A percentile compares a stretch with the other conserved stretches of the same genome.
These are phyloP conservation scores for Cystobasidium tubakii DNA, from an alignment of 768 basidiomycete species.

Conservation along the genomic window DNA sequence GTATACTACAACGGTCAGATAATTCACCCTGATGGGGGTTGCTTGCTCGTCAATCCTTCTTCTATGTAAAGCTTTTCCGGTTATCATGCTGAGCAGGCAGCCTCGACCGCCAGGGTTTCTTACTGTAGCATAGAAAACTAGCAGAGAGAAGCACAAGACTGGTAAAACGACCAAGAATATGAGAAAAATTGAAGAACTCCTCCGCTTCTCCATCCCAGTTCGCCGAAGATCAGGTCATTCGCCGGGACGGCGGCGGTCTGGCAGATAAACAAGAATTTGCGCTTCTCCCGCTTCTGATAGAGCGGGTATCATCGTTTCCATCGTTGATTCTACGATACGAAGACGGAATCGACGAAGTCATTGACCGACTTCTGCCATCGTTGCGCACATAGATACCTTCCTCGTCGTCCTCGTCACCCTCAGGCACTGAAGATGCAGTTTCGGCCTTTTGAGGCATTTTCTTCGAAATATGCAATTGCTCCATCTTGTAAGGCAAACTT, in stretches of 20 bases:
- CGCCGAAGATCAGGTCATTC: neutral
- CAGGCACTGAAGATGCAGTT: neutral
- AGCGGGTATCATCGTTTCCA: neutral
- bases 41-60: neutral
- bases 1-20: constrained; percentile 21
- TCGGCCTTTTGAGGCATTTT: neutral
- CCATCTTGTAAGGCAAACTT: constrained; percentile 1
- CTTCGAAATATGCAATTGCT: neutral
- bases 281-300: neutral
- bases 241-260: neutral
- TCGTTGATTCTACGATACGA: neutral
- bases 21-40: neutral
- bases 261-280: neutral
- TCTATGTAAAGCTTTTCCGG: neutral
- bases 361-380: neutral
- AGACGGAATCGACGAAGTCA: neutral
- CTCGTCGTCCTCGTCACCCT: neutral
- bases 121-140: neutral
- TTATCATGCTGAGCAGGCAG: no score
- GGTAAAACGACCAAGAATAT: no score
- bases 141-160: neutral
- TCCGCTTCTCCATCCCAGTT: no score
- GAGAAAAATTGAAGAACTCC: no score
- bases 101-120: no score
- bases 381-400: neutral